Evolutionary conservation across 805 yeast species (phyloP).

Genomic region (Clavispora asparagi): DNA sequence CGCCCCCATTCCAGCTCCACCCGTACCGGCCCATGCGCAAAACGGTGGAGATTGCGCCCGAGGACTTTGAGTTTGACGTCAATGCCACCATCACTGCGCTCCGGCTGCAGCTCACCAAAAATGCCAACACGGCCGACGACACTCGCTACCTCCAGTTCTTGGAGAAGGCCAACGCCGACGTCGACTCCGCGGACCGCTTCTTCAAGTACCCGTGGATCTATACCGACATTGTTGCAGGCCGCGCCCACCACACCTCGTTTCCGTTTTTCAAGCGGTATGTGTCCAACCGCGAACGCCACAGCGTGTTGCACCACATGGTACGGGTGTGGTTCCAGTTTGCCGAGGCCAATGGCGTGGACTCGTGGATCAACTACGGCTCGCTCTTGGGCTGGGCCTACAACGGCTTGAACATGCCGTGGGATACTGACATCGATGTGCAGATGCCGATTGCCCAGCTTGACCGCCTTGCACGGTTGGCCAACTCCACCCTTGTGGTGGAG

Average conservation of each 20-base stretch:
- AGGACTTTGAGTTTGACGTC: constrained; percentile 29
- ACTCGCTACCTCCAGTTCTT: constrained; percentile 24
- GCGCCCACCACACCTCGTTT: constrained; percentile 25
- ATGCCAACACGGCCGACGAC: constrained; percentile 15
- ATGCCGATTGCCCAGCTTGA: constrained; percentile 14
- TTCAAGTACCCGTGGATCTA: constrained; percentile 39
- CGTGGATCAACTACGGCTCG: constrained; percentile 27
- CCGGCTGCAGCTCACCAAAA: constrained; percentile 12
- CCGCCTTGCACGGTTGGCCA: constrained; percentile 9
- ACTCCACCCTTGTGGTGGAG: constrained; percentile 12
- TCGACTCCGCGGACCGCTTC: constrained; percentile 23
- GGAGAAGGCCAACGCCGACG: constrained; percentile 18
- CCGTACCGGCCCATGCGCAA: constrained; percentile 6
- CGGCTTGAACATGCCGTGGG: constrained; percentile 18
- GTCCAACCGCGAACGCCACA: constrained; percentile 31
- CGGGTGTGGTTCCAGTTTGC: constrained; percentile 34
- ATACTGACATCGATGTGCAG: constrained; percentile 16
- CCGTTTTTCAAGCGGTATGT: constrained; percentile 35
- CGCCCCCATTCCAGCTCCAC: neutral
- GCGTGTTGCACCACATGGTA: constrained; percentile 33
- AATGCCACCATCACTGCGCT: constrained; percentile 22
- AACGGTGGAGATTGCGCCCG: constrained; percentile 13
- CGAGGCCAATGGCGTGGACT: constrained; percentile 22
- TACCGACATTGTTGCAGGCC: constrained; percentile 30
- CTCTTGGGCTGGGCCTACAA: constrained; percentile 17